Conservation (phyloP, 176 grass and related monocot genomes). For the Elaeis guineensis region DNA sequence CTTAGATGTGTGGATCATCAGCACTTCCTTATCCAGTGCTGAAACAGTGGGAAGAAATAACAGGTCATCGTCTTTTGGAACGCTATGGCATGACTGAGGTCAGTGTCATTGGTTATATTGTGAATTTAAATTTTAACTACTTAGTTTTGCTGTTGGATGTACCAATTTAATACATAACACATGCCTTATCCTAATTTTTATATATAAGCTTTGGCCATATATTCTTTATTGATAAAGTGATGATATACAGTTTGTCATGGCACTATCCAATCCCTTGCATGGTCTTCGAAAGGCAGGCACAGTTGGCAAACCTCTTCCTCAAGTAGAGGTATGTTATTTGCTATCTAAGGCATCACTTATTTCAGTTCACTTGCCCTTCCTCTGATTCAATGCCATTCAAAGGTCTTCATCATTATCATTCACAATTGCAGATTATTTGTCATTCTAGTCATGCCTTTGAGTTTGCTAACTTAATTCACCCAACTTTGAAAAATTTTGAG, state of each 20-base stretch:
- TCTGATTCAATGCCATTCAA: too few relatives aligned
- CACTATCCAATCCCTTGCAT: constrained; percentile 86
- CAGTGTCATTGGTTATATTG: constrained; percentile 3
- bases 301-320: constrained; percentile 81
- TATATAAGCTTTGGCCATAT: background rate
- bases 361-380: background rate
- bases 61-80: constrained; percentile 79
- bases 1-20: constrained; percentile 94
- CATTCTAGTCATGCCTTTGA: too few relatives aligned
- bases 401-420: too few relatives aligned
- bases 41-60: constrained; percentile 90
- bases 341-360: constrained; percentile 14
- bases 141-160: background rate
- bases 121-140: too few relatives aligned
- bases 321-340: constrained; percentile 56
- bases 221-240: constrained; percentile 15
- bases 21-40: constrained; percentile 90
- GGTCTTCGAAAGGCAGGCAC: constrained; percentile 69
- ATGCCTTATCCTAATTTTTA: background rate
- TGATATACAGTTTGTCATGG: constrained; percentile 86
- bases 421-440: too few relatives aligned
- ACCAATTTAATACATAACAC: background rate
- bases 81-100: constrained; percentile 99
- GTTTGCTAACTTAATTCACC: too few relatives aligned
- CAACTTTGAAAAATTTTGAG: too few relatives aligned